Evolutionary conservation across 208 protist genomes (phyloP).

Genomic region (Trypanosoma melophagium): DNA sequence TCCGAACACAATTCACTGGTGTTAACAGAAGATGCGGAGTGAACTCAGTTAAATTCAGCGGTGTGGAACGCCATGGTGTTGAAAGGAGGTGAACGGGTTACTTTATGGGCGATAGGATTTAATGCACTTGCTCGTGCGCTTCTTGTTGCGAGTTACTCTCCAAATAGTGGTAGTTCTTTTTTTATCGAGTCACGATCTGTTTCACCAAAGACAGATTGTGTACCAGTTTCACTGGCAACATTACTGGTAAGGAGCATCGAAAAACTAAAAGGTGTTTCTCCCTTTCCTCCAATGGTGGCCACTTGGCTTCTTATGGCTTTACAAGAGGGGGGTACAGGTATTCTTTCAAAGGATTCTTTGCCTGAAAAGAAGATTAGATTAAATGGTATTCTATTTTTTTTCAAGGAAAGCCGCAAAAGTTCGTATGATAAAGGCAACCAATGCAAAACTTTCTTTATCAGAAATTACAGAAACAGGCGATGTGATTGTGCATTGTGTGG

Average conservation of each 20-base stretch:
- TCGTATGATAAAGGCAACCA: slow-evolving; percentile 10
- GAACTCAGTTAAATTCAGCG: slow-evolving; percentile 7
- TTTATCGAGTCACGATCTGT: slow-evolving; percentile 3
- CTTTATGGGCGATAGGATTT: slow-evolving; percentile 13
- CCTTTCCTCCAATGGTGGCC: neutral
- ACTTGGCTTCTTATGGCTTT: slow-evolving; percentile 13
- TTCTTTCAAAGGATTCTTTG: neutral
- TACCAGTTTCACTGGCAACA: slow-evolving; percentile 15
- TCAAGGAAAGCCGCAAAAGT: slow-evolving; percentile 9
- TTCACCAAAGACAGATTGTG: neutral
- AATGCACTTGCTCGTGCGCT: slow-evolving; percentile 12
- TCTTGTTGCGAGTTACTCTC: neutral
- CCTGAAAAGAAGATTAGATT: neutral
- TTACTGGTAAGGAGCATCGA: slow-evolving; percentile 17
- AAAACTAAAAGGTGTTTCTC: slow-evolving; percentile 7
- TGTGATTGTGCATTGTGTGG: slow-evolving; percentile 8
- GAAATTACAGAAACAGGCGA: neutral
- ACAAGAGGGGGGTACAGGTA: slow-evolving; percentile 1
- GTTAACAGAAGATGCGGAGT: slow-evolving; percentile 9
- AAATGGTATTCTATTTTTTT: slow-evolving; percentile 12
- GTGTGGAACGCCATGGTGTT: slow-evolving; percentile 15
- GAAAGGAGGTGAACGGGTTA: slow-evolving; percentile 13
- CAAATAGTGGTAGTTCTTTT: neutral
- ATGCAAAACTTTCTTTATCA: slow-evolving; percentile 11
- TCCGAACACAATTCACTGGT: neutral